Evolutionary conservation across 2,329 filamentous ascomycete species (phyloP).

Genomic region (Alternaria triticina): DNA sequence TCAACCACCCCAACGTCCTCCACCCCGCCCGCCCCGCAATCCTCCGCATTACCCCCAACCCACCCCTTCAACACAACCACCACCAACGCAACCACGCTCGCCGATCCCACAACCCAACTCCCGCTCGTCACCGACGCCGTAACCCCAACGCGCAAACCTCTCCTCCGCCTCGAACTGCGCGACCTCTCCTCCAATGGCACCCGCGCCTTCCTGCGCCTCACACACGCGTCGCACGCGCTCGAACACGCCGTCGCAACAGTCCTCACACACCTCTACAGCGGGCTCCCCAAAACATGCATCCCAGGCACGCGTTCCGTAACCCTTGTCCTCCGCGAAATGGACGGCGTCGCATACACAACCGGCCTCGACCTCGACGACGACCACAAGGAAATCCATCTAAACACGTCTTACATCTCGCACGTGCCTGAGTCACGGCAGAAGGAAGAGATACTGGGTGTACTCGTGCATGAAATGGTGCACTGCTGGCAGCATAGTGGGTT

Average conservation of each 20-base stretch:
- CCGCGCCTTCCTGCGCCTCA: constrained; percentile 68
- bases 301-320: constrained; percentile 84
- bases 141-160: constrained; percentile 47
- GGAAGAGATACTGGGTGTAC: constrained; percentile 78
- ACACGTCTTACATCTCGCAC: constrained; percentile 71
- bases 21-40: constrained; percentile 33
- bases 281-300: constrained; percentile 41
- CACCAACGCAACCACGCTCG: constrained; percentile 1
- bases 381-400: constrained; percentile 94
- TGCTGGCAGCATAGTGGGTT: constrained; percentile 83
- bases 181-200: constrained; percentile 65
- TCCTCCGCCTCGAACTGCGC: constrained; percentile 56
- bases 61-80: constrained; percentile 8
- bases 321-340: constrained; percentile 77
- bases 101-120: neutral
- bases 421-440: constrained; percentile 44
- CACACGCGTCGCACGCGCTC: constrained; percentile 69
- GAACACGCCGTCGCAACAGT: constrained; percentile 70
- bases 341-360: constrained; percentile 87
- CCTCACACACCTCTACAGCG: constrained; percentile 71
- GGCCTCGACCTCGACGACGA: constrained; percentile 78
- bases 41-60: constrained; percentile 37
- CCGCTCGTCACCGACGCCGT: constrained; percentile 15
- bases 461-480: constrained; percentile 93
- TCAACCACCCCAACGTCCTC: constrained; percentile 17